phyloP scores from a whole-genome alignment of 1,284 basidiomycete species.

The Boletellus dicymbophilus region DNA sequence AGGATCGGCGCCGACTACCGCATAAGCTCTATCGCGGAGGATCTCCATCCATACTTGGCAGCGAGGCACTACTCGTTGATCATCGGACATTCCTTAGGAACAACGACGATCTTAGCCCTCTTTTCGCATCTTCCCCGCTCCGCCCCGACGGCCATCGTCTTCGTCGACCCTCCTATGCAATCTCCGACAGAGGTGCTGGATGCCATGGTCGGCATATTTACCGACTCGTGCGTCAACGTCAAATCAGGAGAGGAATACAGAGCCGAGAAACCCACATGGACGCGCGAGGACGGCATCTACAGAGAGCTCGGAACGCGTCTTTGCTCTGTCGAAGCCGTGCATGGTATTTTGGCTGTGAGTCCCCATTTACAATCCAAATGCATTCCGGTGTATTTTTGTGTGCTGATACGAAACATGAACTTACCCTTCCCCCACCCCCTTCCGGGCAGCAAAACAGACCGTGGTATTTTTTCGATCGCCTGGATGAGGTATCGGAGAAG shows the following conservation, averaged over 20 bases:
- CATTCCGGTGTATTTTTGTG: background rate
- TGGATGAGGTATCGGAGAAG: slow-evolving; percentile 8
- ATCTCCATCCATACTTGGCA: slow-evolving; percentile 23
- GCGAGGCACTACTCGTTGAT: slow-evolving; percentile 17
- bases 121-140: slow-evolving; percentile 15
- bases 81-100: slow-evolving; percentile 27
- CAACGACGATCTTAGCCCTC: slow-evolving; percentile 8
- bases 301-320: slow-evolving; percentile 17
- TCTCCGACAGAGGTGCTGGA: background rate
- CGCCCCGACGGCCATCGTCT: slow-evolving; percentile 18
- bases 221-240: background rate
- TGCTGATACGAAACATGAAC: too few relatives aligned
- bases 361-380: too few relatives aligned
- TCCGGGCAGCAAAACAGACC: slow-evolving; percentile 19
- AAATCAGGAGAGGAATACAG: slow-evolving; percentile 4
- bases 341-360: slow-evolving; percentile 13
- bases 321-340: slow-evolving; percentile 10
- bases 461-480: slow-evolving; percentile 17
- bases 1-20: slow-evolving; percentile 17
- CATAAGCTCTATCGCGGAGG: slow-evolving; percentile 14
- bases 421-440: too few relatives aligned
- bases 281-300: slow-evolving; percentile 13
- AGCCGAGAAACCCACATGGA: slow-evolving; percentile 20
- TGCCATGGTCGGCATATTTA: background rate
- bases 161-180: slow-evolving; percentile 24